Base-by-base conservation (phyloP, 2,329 filamentous ascomycete species). In the Diaporthe aspalathi region DNA sequence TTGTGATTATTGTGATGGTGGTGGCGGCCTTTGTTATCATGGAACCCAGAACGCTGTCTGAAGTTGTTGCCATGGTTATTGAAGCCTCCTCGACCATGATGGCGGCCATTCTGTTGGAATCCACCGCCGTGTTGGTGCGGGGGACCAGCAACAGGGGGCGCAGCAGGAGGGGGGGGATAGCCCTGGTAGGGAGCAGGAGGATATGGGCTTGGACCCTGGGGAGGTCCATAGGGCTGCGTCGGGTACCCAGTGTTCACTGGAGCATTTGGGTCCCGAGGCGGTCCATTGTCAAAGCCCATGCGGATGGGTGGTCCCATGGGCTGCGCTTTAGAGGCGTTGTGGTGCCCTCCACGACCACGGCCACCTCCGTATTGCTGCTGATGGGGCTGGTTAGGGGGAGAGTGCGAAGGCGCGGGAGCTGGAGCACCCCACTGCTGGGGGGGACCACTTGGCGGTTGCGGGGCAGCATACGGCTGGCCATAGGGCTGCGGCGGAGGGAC, bases 251-350 rank as follows among this genome's bases (percentile, higher is more conserved):
- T 81, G 79, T 83, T 83, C 79, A 83, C 81, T 80, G 84, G 83
- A 76, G 86, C 81, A 62, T 84, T 81, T 60, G 83, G 81, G 70
- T 87, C 82, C 67, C 77, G 78, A 56, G 74, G 72, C 40, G 75
- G 76, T 22, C 73, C 73, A 66, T 80, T 80, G 62, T 88, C 86
- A 79, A 87, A 87, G 4, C 86, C 86, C 82, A 88, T 87, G 69
- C 84, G 84, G 74, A 89, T 86, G 2, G 86, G 86, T 43, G 86
- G 85, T 0, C 85, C 88, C 88, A 86, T 87, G 75, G 84, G 81
- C 77, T 78, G 79, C 1, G 78, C 73, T 67, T 80, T 80, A 16
- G 76, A 70, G 5, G 74, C 85, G 67, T 77, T 77, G 73, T 84
- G 82, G 65, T 83, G 81, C 38, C 78, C 79, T 56, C 82, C 80